These are phyloP conservation scores for Haplographium delicatum DNA, from an alignment of 495 filamentous ascomycete species.

Conservation along the genomic window DNA sequence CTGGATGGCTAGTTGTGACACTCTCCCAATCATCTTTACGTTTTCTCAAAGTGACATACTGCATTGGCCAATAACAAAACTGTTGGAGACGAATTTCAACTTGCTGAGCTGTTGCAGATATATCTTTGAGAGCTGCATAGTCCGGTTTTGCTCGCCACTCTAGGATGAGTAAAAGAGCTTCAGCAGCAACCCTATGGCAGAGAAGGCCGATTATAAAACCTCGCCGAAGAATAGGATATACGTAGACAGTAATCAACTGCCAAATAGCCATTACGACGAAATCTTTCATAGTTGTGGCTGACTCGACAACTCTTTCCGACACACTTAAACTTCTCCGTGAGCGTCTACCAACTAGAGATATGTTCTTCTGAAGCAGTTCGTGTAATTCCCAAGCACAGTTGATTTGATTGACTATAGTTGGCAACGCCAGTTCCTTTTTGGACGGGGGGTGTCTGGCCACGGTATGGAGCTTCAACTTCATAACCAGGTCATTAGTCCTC, in stretches of 20 bases:
- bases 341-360: slow-evolving; percentile 71
- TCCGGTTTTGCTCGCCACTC: slow-evolving; percentile 83
- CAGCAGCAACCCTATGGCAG: slow-evolving; percentile 74
- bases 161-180: slow-evolving; percentile 70
- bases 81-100: slow-evolving; percentile 96
- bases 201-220: slow-evolving; percentile 73
- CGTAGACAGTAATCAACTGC: slow-evolving; percentile 66
- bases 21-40: slow-evolving; percentile 93
- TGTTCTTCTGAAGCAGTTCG: slow-evolving; percentile 79
- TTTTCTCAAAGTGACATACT: slow-evolving; percentile 79
- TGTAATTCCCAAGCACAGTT: slow-evolving; percentile 93
- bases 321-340: slow-evolving; percentile 84
- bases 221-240: slow-evolving; percentile 70
- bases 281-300: slow-evolving; percentile 78
- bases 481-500: slow-evolving; percentile 59
- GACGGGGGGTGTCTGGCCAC: slow-evolving; percentile 71
- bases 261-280: slow-evolving; percentile 63
- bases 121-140: slow-evolving; percentile 84
- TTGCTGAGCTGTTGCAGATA: slow-evolving; percentile 96
- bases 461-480: slow-evolving; percentile 85
- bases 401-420: slow-evolving; percentile 85
- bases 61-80: slow-evolving; percentile 90
- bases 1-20: slow-evolving; percentile 89
- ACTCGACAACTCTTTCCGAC: slow-evolving; percentile 90
- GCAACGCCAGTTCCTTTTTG: slow-evolving; percentile 74